Base-by-base conservation (phyloP, 108 stramenopile genomes). In the Mayamaea pseudoterrestris region DNA sequence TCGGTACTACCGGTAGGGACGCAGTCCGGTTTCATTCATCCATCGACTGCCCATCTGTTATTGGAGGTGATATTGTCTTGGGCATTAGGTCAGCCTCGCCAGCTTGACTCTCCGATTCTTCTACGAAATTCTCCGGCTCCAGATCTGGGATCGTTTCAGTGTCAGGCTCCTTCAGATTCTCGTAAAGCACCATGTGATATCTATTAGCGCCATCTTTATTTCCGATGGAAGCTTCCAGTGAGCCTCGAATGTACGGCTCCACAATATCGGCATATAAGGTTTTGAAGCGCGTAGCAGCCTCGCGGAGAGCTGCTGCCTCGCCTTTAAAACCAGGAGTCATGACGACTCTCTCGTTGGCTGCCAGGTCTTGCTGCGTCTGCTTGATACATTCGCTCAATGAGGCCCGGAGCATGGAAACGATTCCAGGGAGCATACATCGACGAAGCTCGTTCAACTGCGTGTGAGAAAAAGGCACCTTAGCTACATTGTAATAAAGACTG, bases 371-470 rank as follows among this genome's bases (percentile, higher is more conserved):
- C 45, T 76, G 62, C 0, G 74, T 41, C 18, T 75, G 54, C 12
- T 55, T 49, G 13, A 69, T 14, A 7, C 65, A 56, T 39, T 59
- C 71, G 3, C 47, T 39, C 17, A 68, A 14, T 12, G 53, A 40
- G 14, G 14, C 40, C 31, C 81, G 73, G 14, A 88, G 51, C 30
- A 58, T 25, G 5, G 58, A 30, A 44, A 82, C 83, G 14, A 82
- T 58, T 25, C 86, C 78, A 11, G 87, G 80, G 31, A 89, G 56
- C 20, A 89, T 51, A 53, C 87, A 89, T 27, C 87, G 81, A 21
- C 87, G 76, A 17, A 83, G 47, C 69, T 89, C 87, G 51, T 89
- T 89, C 60, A 89, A 47, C n/a, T n/a, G n/a, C n/a, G n/a, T n/a
- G n/a, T n/a, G n/a, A n/a, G n/a, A n/a, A n/a, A n/a, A n/a, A n/a